Evolutionary conservation across 2,329 filamentous ascomycete genomes (phyloP), one percentile per base, ranked within the genome.

Genomic region (Pyrenochaeta sp.): DNA sequence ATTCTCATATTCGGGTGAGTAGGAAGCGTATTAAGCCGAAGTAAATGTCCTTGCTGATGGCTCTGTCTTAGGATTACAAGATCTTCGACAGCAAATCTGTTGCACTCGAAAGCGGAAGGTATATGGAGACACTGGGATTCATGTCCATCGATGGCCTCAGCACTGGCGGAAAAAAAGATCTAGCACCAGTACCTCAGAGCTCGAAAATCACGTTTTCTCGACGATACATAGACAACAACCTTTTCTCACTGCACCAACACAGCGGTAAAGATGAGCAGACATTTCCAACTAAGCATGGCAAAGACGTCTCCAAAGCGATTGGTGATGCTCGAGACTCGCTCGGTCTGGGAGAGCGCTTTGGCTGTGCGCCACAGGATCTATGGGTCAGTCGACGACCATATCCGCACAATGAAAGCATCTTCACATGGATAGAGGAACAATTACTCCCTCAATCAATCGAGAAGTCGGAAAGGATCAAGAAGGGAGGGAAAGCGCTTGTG

Each of bases 41-140:
- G n/a, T n/a, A n/a, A n/a, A n/a, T n/a, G n/a, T n/a, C n/a, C n/a
- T n/a, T n/a, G n/a, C n/a, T n/a, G n/a, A n/a, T n/a, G n/a, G n/a
- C n/a, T n/a, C n/a, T n/a, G n/a, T n/a, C n/a, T n/a, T n/a, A n/a
- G n/a, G 91, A 96, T 65, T 89, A 90, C 57, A 83, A 83, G 27
- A 83, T 81, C 47, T 96, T 90, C 60, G 93, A 96, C 69, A 81
- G 81, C 26, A 86, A 84, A 40, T 84, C 92, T 0, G 86, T 88
- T 51, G 92, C 87, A 1, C 77, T 97, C 4, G 91, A 91, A 27
- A 94, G 89, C 58, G 93, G 93, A 3, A 83, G 93, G 1, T 97
- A 96, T 70, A 88, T 96, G 77, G 93, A 97, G 75, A 96, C 93
- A 0, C 86, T 97, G 35, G 93, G 93, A 2, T 97, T 94, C 81